Evolutionary conservation across 1,284 basidiomycete genomes (phyloP), one percentile per base, ranked within the genome.

Genomic region (Somion occarium): DNA sequence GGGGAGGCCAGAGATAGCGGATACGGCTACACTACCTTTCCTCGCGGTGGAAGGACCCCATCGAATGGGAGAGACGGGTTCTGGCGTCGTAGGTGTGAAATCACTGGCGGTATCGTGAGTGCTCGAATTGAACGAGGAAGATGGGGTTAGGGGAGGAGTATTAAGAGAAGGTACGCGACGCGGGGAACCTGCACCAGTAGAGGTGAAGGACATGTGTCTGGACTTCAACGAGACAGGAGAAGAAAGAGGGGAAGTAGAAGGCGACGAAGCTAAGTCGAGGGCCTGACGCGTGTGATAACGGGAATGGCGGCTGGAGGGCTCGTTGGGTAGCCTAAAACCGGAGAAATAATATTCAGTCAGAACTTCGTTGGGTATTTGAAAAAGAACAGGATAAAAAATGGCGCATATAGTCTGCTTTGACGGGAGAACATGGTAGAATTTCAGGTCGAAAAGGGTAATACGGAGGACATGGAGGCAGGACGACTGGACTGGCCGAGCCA

Each of bases 121-220:
- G 19, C 23, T 19, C 3, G 57, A 59, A 24, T 48, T 58, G 55
- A 67, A 65, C 5, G 63, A 64, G 3, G 62, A 62, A 1, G 64
- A 64, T 1, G 65, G 65, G 1, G 65, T 67, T 37, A 67, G 59
- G 3, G 65, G 65, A 15, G 65, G 65, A 1, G 65, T 67, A 34
- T 64, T 56, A 9, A 58, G 51, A 1, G 50, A 30, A 11, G 50
- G 44, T 3, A 54, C 47, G 30, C 58, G 59, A 44, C 54, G 55
- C 5, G 59, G 51, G 20, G 51, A 51, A 45, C 54, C 51, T 22
- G 46, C 5, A 5, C 5, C 42, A 5, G 23, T 44, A 4, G 51
- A 49, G 15, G 26, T 9, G 45, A 24, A 37, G 41, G 44, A 26
- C 26, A 50, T 42, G 9, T 34, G 5, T 24, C 25, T 38, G 12